Evolutionary conservation across 345 rosid species (phyloP).

Genomic region (Salix brachista): DNA sequence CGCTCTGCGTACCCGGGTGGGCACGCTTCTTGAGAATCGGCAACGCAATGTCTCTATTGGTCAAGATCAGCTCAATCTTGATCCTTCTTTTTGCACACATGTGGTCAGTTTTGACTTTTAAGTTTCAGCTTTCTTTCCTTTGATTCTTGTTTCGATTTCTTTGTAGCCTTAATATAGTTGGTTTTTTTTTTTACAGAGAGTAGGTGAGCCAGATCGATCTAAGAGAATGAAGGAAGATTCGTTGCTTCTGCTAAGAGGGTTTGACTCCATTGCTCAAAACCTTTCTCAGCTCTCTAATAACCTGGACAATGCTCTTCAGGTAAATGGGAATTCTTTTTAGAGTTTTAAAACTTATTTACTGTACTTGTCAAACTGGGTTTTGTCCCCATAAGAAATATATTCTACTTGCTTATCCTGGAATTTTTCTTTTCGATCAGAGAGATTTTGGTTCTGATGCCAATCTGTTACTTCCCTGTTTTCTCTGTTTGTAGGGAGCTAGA

Average conservation of each 20-base stretch:
- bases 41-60: not conserved
- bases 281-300: slow-evolving; percentile 75
- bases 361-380: not conserved
- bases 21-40: slow-evolving; percentile 36
- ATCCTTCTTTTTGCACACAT: slow-evolving; percentile 11
- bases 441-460: too few species aligned
- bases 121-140: not conserved
- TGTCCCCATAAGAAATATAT: not conserved
- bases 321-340: slow-evolving; percentile 5
- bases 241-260: slow-evolving; percentile 75
- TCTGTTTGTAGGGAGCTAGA: slow-evolving; percentile 62
- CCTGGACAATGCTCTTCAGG: slow-evolving; percentile 88
- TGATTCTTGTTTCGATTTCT: not conserved
- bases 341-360: not conserved
- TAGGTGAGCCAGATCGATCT: slow-evolving; percentile 35
- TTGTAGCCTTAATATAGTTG: not conserved
- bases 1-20: slow-evolving; percentile 39
- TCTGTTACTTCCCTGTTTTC: not conserved
- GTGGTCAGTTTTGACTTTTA: slow-evolving; percentile 15
- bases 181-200: slow-evolving; percentile 3
- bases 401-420: not conserved
- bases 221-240: slow-evolving; percentile 72
- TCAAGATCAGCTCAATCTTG: slow-evolving; percentile 14
- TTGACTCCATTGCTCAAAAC: slow-evolving; percentile 71
- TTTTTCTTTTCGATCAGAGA: too few species aligned